Evolutionary conservation across 768 basidiomycete species (phyloP).

Genomic region (Lactarius evosmus): DNA sequence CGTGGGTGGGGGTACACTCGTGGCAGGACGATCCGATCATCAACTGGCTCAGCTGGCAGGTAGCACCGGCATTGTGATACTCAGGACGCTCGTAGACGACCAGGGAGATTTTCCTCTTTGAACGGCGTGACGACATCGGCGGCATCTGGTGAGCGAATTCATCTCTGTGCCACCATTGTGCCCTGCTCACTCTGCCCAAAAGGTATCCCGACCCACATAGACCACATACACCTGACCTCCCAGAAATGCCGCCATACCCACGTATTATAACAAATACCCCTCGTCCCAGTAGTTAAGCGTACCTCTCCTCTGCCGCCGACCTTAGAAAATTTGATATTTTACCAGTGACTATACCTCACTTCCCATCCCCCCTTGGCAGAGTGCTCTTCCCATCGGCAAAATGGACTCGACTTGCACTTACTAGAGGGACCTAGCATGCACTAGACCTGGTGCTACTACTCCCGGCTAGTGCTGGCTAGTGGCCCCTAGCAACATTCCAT

Average conservation of each 20-base stretch:
- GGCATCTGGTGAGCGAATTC: constrained; percentile 49
- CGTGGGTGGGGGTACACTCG: constrained; percentile 57
- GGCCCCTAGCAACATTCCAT: no score
- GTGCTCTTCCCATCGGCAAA: constrained; percentile 55
- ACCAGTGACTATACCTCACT: constrained; percentile 50
- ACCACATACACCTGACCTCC: constrained; percentile 44
- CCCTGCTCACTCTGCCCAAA: background rate
- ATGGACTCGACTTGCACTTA: no score
- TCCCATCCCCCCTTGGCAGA: constrained; percentile 50
- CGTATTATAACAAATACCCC: constrained; percentile 53
- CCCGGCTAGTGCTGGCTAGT: no score
- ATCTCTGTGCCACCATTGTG: background rate
- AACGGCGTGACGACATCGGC: constrained; percentile 51
- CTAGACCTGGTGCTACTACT: no score
- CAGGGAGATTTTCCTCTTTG: constrained; percentile 53
- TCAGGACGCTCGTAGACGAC: constrained; percentile 48
- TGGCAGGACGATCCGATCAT: no score
- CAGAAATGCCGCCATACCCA: constrained; percentile 55
- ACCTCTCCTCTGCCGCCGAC: background rate
- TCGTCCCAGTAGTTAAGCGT: constrained; percentile 41
- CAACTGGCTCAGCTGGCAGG: no score
- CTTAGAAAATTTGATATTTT: background rate
- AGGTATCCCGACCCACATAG: constrained; percentile 38
- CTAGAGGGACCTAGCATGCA: no score
- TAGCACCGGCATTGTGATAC: constrained; percentile 51